phyloP scores from a whole-genome alignment of 2,329 filamentous ascomycete genomes.

The Cercospora sp. region DNA sequence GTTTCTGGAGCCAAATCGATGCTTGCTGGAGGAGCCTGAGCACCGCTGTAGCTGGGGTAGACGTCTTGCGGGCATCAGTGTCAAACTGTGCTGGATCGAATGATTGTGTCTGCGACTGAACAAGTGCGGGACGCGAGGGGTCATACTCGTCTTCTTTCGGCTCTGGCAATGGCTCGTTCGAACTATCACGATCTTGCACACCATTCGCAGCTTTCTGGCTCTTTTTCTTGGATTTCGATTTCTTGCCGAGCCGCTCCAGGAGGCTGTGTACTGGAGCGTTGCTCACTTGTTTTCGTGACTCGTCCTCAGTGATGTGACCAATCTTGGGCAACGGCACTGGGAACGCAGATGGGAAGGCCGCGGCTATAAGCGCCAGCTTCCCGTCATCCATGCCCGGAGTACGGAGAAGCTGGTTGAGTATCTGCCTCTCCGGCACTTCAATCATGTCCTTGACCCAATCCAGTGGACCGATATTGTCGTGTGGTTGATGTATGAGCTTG shows the following conservation, averaged over 20 bases:
- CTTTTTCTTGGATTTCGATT: conserved; percentile 36
- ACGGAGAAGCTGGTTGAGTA: conserved; percentile 52
- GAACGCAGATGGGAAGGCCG: conserved; percentile 42
- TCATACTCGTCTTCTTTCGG: conserved; percentile 53
- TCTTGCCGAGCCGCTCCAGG: conserved; percentile 35
- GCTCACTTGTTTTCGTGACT: conserved; percentile 13
- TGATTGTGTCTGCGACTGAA: conserved; percentile 14
- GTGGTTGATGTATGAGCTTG: conserved; percentile 56
- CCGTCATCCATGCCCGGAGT: conserved; percentile 59
- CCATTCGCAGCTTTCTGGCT: conserved; percentile 34
- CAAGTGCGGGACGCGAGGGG: conserved; percentile 43
- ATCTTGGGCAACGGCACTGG: conserved; percentile 48
- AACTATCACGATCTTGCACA: conserved; percentile 19
- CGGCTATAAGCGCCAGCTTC: conserved; percentile 45
- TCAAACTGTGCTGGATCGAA: conserved; percentile 36
- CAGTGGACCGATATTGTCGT: conserved; percentile 37
- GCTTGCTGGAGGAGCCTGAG: background rate
- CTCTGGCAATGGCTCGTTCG: conserved; percentile 40
- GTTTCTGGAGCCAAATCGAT: conserved; percentile 30
- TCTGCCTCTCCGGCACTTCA: conserved; percentile 55
- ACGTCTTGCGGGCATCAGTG: conserved; percentile 33
- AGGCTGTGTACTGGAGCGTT: conserved; percentile 26
- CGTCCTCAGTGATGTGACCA: conserved; percentile 39
- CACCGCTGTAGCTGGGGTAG: background rate
- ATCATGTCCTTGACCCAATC: conserved; percentile 66